Percentiles rank a stretch among this genome's conserved stretches.
Evolutionary conservation across 2,329 filamentous ascomycete species (phyloP).

Genomic region (Exophiala sp.): DNA sequence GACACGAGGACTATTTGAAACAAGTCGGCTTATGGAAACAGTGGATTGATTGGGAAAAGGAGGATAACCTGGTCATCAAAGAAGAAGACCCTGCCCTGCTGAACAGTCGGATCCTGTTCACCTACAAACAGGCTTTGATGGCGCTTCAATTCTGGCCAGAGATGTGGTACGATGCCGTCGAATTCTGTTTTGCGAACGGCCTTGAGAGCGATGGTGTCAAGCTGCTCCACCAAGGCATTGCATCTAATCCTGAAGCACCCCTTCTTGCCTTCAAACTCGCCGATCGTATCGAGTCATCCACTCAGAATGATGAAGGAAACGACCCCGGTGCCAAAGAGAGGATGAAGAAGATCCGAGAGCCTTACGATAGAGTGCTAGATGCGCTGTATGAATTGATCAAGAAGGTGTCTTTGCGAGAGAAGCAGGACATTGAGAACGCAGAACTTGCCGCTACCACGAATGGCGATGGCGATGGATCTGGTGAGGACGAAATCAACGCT

Average conservation of each 20-base stretch:
- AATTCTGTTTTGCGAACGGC: slow-evolving; percentile 81
- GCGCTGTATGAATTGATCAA: slow-evolving; percentile 82
- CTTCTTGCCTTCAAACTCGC: slow-evolving; percentile 83
- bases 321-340: slow-evolving; percentile 55
- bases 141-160: slow-evolving; percentile 90
- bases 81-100: slow-evolving; percentile 70
- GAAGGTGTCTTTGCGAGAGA: slow-evolving; percentile 61
- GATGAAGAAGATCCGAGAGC: slow-evolving; percentile 69
- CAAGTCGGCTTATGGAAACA: slow-evolving; percentile 87
- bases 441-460: slow-evolving; percentile 45
- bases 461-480: slow-evolving; percentile 31
- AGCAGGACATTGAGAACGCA: slow-evolving; percentile 52
- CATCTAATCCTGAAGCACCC: slow-evolving; percentile 89
- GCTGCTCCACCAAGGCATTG: slow-evolving; percentile 74
- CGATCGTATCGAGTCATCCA: slow-evolving; percentile 75
- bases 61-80: slow-evolving; percentile 80
- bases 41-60: slow-evolving; percentile 94
- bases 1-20: slow-evolving; percentile 72
- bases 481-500: slow-evolving; percentile 50
- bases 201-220: slow-evolving; percentile 66
- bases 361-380: slow-evolving; percentile 75
- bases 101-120: slow-evolving; percentile 74
- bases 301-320: slow-evolving; percentile 70
- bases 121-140: slow-evolving; percentile 92
- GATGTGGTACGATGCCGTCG: slow-evolving; percentile 89